phyloP scores from a whole-genome alignment of 1,284 basidiomycete species.

The Polyporus tsugae region DNA sequence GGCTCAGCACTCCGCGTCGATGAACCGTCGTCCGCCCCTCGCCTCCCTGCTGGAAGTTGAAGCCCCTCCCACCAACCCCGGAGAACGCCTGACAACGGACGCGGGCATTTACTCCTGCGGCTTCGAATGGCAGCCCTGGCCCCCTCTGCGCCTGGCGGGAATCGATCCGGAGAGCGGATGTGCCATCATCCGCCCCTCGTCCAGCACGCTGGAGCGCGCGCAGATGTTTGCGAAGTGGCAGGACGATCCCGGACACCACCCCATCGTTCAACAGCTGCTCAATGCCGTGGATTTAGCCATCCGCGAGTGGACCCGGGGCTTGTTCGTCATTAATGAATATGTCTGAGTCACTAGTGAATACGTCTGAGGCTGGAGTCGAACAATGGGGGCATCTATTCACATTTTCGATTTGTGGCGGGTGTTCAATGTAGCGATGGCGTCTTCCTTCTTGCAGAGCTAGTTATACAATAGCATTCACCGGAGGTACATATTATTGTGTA shows the following conservation, averaged over 20 bases:
- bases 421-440: constrained; percentile 1
- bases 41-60: neutral
- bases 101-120: neutral
- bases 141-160: constrained; percentile 16
- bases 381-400: neutral
- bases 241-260: constrained; percentile 25
- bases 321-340: neutral
- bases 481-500: neutral
- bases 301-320: constrained; percentile 20
- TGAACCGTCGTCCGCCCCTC: neutral
- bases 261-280: constrained; percentile 24
- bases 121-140: constrained; percentile 7
- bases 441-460: neutral
- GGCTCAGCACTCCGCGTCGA: neutral
- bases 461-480: neutral
- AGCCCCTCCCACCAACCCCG: neutral
- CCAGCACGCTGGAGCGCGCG: constrained; percentile 20
- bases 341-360: neutral
- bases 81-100: neutral
- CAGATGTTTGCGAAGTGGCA: constrained; percentile 22
- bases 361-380: neutral
- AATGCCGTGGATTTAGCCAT: constrained; percentile 26
- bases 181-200: constrained; percentile 4
- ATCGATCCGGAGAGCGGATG: constrained; percentile 5
- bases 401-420: constrained; percentile 6